phyloP scores from a whole-genome alignment of 331 rosid genomes.

The Ulmus americana region DNA sequence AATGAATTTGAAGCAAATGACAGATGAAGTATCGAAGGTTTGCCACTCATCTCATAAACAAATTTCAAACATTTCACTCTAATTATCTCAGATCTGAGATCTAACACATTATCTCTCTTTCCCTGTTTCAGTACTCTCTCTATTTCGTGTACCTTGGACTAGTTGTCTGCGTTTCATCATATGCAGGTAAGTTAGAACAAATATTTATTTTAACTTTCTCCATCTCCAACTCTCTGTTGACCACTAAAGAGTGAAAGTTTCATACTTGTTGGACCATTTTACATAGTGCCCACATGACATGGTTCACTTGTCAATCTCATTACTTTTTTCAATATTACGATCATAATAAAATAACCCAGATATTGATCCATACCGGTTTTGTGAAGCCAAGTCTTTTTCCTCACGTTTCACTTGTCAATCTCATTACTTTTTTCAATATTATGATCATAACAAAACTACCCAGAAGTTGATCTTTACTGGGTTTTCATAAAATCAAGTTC shows the following conservation, averaged over 20 bases:
- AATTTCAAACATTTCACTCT: conserved; percentile 6
- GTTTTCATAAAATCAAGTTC: too few relatives aligned
- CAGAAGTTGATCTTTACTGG: too few relatives aligned
- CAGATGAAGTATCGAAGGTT: conserved; percentile 88
- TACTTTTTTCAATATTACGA: not conserved
- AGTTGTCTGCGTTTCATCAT: conserved; percentile 79
- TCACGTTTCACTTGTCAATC: too few relatives aligned
- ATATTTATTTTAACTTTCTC: not conserved
- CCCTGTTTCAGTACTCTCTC: conserved; percentile 71
- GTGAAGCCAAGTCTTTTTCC: too few relatives aligned
- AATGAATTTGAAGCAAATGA: conserved; percentile 69
- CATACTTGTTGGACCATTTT: conserved; percentile 16
- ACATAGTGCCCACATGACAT: conserved; percentile 15
- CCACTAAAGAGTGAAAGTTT: not conserved
- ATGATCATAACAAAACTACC: too few relatives aligned
- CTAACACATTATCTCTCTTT: conserved; percentile 12
- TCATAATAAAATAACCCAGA: too few relatives aligned
- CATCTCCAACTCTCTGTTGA: too few relatives aligned
- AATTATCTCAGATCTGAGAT: conserved; percentile 52
- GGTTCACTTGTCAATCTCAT: conserved; percentile 28
- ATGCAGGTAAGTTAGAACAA: conserved; percentile 56
- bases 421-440: too few relatives aligned
- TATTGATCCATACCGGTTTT: too few relatives aligned
- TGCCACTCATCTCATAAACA: not conserved
- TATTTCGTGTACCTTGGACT: conserved; percentile 88